phyloP scores from a whole-genome alignment of 257 asterid species.

The Ligustrum vulgare region DNA sequence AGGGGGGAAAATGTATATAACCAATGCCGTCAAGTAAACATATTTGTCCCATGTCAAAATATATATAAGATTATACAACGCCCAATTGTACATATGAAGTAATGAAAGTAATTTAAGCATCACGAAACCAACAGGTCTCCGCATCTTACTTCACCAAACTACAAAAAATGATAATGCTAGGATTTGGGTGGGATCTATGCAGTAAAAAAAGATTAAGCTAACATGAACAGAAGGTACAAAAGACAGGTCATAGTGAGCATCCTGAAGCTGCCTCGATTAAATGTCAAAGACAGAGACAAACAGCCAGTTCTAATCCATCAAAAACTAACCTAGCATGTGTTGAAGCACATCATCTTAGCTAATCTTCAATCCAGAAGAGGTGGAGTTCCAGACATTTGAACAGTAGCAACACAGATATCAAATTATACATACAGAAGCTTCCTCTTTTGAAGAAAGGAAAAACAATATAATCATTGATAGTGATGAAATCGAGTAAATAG shows the following conservation, averaged over 20 bases:
- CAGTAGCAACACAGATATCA: neutral
- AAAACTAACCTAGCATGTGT: neutral
- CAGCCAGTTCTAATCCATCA: neutral
- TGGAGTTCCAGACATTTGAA: neutral
- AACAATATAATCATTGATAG: neutral
- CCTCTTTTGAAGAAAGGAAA: neutral
- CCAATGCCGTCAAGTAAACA: neutral
- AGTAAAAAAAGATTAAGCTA: neutral
- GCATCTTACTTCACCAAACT: neutral
- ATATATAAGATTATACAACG: neutral
- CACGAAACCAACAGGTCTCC: neutral
- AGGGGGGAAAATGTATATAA: neutral
- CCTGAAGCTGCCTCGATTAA: neutral
- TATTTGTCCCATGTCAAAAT: neutral
- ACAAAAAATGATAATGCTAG: neutral
- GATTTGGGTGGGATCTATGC: neutral
- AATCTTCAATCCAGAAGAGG: neutral
- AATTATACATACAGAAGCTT: neutral
- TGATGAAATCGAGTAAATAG: neutral
- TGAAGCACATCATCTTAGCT: neutral
- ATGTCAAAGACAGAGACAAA: neutral
- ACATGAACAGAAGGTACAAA: neutral
- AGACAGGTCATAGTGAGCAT: constrained; percentile 6
- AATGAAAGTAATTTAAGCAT: neutral
- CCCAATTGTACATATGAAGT: neutral